Percentiles rank a stretch among this genome's conserved stretches.
Conservation (phyloP, 306 rosid genomes). For the Cotoneaster glaucophyllus region DNA sequence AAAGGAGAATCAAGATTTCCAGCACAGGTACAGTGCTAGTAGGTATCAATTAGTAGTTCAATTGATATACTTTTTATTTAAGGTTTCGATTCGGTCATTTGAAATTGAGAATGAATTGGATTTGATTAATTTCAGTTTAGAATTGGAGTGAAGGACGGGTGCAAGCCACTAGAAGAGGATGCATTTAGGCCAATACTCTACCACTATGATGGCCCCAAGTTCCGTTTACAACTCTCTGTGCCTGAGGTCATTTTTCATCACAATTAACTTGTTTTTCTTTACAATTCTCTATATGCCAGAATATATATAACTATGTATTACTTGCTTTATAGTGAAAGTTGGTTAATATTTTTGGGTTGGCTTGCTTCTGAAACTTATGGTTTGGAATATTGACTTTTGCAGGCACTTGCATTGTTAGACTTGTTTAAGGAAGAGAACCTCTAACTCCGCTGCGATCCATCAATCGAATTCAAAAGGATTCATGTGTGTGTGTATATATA, state of each 20-base stretch:
- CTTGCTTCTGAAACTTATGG: background rate
- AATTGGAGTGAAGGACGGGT: conserved; percentile 16
- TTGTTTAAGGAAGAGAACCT: conserved; percentile 8
- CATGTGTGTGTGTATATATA: no score
- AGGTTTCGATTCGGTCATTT: no score
- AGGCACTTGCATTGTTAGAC: conserved; percentile 24
- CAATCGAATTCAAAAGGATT: no score
- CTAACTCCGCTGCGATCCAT: background rate
- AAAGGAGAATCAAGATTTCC: conserved; percentile 26
- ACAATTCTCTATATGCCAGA: background rate
- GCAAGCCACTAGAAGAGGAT: conserved; percentile 20
- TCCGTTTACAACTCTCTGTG: conserved; percentile 21
- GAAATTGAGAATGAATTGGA: background rate
- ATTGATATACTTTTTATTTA: no score
- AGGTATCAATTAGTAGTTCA: background rate
- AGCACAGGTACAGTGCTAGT: background rate
- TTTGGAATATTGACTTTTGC: background rate
- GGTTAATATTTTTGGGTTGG: background rate
- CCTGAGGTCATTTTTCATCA: conserved; percentile 11
- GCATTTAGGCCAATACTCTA: conserved; percentile 20
- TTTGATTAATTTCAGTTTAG: conserved; percentile 15
- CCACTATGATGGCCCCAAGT: conserved; percentile 32
- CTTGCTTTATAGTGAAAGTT: background rate
- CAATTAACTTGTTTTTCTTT: background rate
- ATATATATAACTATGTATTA: background rate